A percentile compares a stretch with the other conserved stretches of the same genome.
Evolutionary conservation across 2,329 filamentous ascomycete genomes (phyloP).

Genomic region (Colletotrichum simmondsii): DNA sequence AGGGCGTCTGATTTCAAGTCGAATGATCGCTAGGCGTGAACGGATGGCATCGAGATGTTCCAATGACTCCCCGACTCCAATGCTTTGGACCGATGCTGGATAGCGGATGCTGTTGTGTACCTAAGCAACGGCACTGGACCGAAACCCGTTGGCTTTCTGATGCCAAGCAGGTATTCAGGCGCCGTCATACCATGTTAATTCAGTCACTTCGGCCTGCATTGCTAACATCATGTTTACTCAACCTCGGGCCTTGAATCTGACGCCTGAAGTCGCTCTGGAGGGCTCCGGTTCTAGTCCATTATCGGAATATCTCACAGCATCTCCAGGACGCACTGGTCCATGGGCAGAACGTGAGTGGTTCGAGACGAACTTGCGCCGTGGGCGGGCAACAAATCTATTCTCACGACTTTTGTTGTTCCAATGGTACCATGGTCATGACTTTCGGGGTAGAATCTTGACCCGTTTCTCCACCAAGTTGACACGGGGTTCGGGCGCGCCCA

Average conservation of each 20-base stretch:
- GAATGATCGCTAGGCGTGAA: background rate
- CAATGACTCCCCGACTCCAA: background rate
- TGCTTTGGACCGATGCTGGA: background rate
- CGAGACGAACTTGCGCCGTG: too few relatives aligned
- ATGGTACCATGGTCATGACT: background rate
- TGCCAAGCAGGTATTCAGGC: background rate
- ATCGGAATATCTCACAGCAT: too few relatives aligned
- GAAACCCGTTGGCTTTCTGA: background rate
- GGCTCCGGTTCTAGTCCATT: too few relatives aligned
- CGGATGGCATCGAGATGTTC: background rate
- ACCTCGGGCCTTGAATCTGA: too few relatives aligned
- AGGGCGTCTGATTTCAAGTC: background rate
- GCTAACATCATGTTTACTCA: background rate
- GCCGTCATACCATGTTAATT: background rate
- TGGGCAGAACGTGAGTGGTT: too few relatives aligned
- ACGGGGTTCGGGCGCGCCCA: background rate
- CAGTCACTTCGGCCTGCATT: background rate
- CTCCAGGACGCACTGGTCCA: too few relatives aligned
- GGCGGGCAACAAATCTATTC: too few relatives aligned
- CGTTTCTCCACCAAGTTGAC: background rate
- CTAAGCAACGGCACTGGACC: background rate
- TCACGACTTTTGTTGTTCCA: background rate
- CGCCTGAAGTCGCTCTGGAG: too few relatives aligned
- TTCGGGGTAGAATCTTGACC: background rate
- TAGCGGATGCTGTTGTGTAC: background rate